Percentiles rank a stretch among this genome's conserved stretches.
phyloP scores from a whole-genome alignment of 768 basidiomycete species.

The Cubamyces sp. region DNA sequence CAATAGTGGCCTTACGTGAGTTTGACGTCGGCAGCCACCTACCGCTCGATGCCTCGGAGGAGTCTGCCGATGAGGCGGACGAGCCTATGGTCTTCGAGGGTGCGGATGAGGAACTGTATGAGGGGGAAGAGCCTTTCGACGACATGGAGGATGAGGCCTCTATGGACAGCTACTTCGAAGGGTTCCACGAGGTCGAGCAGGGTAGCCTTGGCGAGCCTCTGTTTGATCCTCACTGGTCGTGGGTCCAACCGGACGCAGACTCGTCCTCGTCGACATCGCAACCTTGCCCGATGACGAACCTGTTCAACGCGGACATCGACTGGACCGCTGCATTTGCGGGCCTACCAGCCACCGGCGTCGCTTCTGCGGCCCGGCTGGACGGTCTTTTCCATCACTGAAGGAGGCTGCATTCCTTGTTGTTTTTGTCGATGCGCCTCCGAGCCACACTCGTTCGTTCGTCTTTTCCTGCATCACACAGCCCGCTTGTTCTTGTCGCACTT shows the following conservation, averaged over 20 bases:
- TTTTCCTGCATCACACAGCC: constrained; percentile 2
- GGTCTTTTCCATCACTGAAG: neutral
- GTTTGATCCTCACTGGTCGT: constrained; percentile 21
- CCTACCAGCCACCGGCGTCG: neutral
- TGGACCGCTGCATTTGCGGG: constrained; percentile 10
- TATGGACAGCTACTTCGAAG: constrained; percentile 8
- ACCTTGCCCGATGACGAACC: neutral
- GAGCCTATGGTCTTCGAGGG: constrained; percentile 17
- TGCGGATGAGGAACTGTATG: constrained; percentile 12
- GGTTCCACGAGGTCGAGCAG: neutral
- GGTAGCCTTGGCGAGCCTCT: constrained; percentile 16
- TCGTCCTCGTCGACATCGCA: neutral
- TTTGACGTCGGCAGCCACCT: constrained; percentile 23
- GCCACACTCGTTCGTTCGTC: constrained; percentile 1
- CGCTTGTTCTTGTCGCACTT: constrained; percentile 3
- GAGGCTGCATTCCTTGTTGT: constrained; percentile 1
- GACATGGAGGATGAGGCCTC: constrained; percentile 17
- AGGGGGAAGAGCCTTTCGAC: constrained; percentile 15
- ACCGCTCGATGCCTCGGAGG: constrained; percentile 12
- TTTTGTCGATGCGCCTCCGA: neutral
- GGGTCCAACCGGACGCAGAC: constrained; percentile 3
- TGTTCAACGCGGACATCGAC: constrained; percentile 3
- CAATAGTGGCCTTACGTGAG: constrained; percentile 20
- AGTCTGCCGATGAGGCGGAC: constrained; percentile 20
- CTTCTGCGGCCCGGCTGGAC: neutral